Conservation (phyloP, 2,329 filamentous ascomycete species). For the Curvularia hawaiiensis region DNA sequence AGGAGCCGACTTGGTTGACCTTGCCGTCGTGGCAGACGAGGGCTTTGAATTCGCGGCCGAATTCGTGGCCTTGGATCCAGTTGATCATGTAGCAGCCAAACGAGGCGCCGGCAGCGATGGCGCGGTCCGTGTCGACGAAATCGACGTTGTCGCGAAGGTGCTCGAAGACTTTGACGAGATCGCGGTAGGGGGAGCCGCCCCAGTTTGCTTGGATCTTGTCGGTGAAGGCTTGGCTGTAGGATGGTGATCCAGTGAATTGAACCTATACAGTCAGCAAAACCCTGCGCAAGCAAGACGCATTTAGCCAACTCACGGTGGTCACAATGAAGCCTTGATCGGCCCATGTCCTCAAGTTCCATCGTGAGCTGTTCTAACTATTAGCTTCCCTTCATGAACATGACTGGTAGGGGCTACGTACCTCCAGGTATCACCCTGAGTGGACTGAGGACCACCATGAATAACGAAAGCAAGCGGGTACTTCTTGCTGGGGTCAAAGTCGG, state of each 20-base stretch:
- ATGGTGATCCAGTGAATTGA: constrained; percentile 82
- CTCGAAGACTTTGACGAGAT: constrained; percentile 79
- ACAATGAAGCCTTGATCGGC: constrained; percentile 87
- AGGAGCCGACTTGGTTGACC: constrained; percentile 62
- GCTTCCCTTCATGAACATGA: neutral
- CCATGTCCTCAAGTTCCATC: constrained; percentile 85
- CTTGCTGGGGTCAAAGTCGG: constrained; percentile 68
- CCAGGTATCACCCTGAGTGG: constrained; percentile 75
- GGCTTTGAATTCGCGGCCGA: constrained; percentile 85
- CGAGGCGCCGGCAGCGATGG: constrained; percentile 72
- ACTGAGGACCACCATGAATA: constrained; percentile 83
- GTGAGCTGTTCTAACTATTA: constrained; percentile 51
- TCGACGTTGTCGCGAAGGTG: constrained; percentile 69
- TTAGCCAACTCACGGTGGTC: too few relatives aligned
- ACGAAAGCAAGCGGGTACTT: constrained; percentile 80
- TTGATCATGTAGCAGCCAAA: constrained; percentile 59
- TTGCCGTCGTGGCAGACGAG: constrained; percentile 88
- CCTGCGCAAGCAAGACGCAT: too few relatives aligned
- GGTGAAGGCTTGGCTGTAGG: constrained; percentile 77
- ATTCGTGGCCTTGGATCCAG: constrained; percentile 86
- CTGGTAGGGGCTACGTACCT: constrained; percentile 33
- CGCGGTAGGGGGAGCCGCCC: constrained; percentile 83
- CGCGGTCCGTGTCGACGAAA: constrained; percentile 71
- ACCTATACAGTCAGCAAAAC: too few relatives aligned
- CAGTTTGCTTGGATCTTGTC: constrained; percentile 80